Base-by-base conservation (phyloP, 768 basidiomycete genomes). In the Daedaleopsis nitida region DNA sequence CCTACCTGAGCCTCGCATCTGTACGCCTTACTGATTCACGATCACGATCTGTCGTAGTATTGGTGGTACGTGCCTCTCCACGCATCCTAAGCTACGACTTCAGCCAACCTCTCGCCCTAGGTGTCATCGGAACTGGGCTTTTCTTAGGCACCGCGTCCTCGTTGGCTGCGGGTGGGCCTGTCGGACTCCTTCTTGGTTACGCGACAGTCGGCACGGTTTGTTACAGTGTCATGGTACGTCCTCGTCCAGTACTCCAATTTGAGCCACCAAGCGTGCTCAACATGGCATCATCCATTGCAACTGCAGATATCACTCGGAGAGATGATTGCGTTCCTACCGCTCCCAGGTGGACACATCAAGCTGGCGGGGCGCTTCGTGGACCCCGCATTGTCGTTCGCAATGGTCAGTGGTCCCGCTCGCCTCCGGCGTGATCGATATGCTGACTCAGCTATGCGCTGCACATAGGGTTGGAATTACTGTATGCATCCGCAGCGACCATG, bases 321-420 rank as follows among this genome's bases (percentile, higher is more conserved):
- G 75, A 89, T 90, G 91, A 69, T 93, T 48, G 84, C 91, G 0
- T 93, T 80, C 72, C 80, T 94, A 5, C 92, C 92, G 0, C 80
- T 94, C 52, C 81, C 89, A 24, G 92, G 92, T 58, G 92, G 85
- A 44, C 91, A 92, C 66, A 92, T 93, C 73, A 90, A 80, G 62
- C 75, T 94, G 16, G 87, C 92, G 0, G 91, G 88, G 70, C 88
- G 92, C 34, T 94, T 94, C 67, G 87, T 94, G 10, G 84, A 91
- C 62, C 87, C 85, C 16, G 87, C 89, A 1, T 76, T 91, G 60
- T 88, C 89, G 19, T 78, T 78, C 68, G 65, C 73, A 32, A 74
- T 76, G 70, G 55, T 60, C 12, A 53, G 52, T 56, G 81, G 64
- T 32, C 80, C 79, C 81, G 77, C 62, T 35, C 50, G 27, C 11